Percentiles rank a stretch among this genome's conserved stretches.
Evolutionary conservation across 179 eudicot genomes (phyloP).

Genomic region (Drosera spatulata): DNA sequence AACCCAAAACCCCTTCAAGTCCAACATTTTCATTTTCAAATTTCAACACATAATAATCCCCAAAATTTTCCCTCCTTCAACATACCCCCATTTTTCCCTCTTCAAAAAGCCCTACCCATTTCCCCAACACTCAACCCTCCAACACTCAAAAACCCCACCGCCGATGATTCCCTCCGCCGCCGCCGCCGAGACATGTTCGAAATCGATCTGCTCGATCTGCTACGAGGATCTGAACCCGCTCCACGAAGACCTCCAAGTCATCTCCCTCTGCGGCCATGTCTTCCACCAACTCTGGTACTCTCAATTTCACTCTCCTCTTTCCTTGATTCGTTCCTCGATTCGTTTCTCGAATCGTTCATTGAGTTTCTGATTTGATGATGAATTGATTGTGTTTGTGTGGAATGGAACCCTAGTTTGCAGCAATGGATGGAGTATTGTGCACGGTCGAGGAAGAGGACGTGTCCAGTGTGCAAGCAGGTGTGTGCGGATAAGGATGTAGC

Average conservation of each 20-base stretch:
- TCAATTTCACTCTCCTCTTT: background rate
- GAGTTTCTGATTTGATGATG: background rate
- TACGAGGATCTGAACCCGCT: constrained; percentile 88
- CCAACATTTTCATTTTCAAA: no score
- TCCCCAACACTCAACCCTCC: no score
- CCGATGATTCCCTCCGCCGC: no score
- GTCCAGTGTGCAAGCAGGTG: constrained; percentile 88
- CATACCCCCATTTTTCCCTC: no score
- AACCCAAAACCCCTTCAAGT: no score
- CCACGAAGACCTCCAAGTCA: constrained; percentile 82
- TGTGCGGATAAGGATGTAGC: constrained; percentile 44
- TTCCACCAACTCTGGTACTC: constrained; percentile 87
- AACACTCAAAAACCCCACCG: no score
- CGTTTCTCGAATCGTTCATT: no score
- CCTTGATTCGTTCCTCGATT: background rate
- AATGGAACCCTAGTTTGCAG: constrained; percentile 47
- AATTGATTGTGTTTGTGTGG: background rate
- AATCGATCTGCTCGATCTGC: constrained; percentile 84
- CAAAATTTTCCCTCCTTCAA: no score
- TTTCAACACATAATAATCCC: no score
- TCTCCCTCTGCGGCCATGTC: constrained; percentile 90
- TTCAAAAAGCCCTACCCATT: no score
- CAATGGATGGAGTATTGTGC: constrained; percentile 90
- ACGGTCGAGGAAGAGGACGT: constrained; percentile 45
- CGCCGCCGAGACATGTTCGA: constrained; percentile 23